Evolutionary conservation across 139 green algal species (phyloP), one percentile per base, ranked within the genome.

Genomic region (Closterium sp.): DNA sequence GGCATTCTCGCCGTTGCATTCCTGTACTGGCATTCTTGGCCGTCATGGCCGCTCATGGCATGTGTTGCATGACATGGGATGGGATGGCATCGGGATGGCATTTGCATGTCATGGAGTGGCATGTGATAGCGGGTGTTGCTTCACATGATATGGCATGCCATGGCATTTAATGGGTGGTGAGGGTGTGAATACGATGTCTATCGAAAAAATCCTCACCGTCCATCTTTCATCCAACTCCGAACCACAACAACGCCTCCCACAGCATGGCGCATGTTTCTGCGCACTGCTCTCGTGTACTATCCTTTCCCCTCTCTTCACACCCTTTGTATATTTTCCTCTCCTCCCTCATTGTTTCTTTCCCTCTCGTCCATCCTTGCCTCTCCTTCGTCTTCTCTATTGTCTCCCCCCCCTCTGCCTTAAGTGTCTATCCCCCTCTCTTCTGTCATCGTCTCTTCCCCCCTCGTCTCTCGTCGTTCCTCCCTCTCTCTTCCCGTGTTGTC

Each of bases 201-300:
- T n/a, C n/a, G n/a, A n/a, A n/a, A n/a, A n/a, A n/a, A n/a, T n/a
- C n/a, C n/a, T n/a, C n/a, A n/a, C n/a, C n/a, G n/a, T n/a, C n/a
- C n/a, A n/a, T n/a, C n/a, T n/a, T n/a, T 89, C 38, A 36, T 89
- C 86, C 35, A 23, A 89, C 86, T 89, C 30, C 35, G 10, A 33
- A 16, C 7, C 28, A 64, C 10, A 84, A 43, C 86, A 38, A 89
- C 64, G 30, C 86, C 43, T 30, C 38, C 35, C 86, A 89, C n/a
- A n/a, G n/a, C n/a, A n/a, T n/a, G n/a, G n/a, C n/a, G n/a, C 64
- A 69, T 55, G n/a, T 19, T 83, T 89, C 6, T 55, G 30, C 12
- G n/a, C 30, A 43, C 86, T 69, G 43, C 43, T 69, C 23, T 12
- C 43, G 12, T 69, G 23, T 16, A 69, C 43, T 69, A 69, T 69